Evolutionary conservation across 176 grass and related monocot species (phyloP), one percentile per base, ranked within the genome.

Genomic region (Musa acuminata): DNA sequence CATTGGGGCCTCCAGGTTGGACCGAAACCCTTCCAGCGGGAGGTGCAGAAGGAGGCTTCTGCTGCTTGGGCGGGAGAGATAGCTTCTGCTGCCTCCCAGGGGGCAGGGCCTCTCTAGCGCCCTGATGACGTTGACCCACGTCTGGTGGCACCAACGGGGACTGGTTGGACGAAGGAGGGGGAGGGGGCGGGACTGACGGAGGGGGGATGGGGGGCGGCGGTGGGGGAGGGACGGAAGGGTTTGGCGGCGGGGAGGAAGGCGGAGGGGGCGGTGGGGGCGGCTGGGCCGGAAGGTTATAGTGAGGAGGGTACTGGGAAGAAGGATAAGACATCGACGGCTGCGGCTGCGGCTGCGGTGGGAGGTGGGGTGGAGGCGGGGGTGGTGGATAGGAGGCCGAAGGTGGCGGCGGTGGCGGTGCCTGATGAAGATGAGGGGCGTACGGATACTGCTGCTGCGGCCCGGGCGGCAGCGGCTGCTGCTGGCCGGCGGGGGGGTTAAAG

Each of bases 251-350:
- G 12, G 57, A 60, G n/a, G 57, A 60, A 17, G 57, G 57, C 17
- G 57, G 57, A 0, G 57, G 57, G 20, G 57, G 57, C 13, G 55
- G 69, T 19, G 78, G 78, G 1, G 57, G 69, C 2, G 78, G 69
- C 26, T 69, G 77, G 1, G 13, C 27, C 10, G 69, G 57, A n/a
- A 57, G 57, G 55, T 72, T 19, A 52, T 72, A 80, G 55, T 62
- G 78, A 35, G 69, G 49, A 64, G 78, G 48, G 23, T 63, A 80
- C n/a, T 80, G 69, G 25, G 78, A 72, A 52, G 55, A 51, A 49
- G 65, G 69, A 21, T 72, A 64, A 43, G 64, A 80, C 55, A n/a
- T n/a, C 21, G 66, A 62, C 13, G 55, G 49, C 49, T 70, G 78
- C 48, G n/a, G n/a, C n/a, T n/a, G n/a, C n/a, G 63, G 76, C 50